phyloP scores from a whole-genome alignment of 2,329 filamentous ascomycete genomes.

The Phyllachora maydis region DNA sequence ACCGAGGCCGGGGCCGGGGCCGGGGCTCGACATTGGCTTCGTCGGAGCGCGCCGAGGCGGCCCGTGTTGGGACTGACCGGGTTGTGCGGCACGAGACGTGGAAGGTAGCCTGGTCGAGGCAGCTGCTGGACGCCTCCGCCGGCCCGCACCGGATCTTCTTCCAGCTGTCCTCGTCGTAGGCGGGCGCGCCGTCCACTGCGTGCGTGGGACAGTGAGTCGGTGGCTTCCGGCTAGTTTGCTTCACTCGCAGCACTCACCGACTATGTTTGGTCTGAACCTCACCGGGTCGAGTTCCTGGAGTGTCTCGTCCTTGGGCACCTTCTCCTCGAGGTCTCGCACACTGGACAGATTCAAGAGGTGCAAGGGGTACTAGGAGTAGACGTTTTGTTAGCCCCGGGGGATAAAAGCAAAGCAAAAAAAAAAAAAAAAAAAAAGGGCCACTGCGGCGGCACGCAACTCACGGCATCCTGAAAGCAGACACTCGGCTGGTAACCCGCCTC shows the following conservation, averaged over 20 bases:
- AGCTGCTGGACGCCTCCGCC: conserved; percentile 24
- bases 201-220: too few species aligned
- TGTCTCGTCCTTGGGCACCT: conserved; percentile 27
- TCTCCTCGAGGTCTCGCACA: conserved; percentile 35
- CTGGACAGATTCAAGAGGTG: conserved; percentile 47
- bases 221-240: too few species aligned
- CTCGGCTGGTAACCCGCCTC: conserved; percentile 42
- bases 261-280: conserved; percentile 54
- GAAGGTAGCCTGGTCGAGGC: conserved; percentile 18
- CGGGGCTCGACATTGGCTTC: too few species aligned
- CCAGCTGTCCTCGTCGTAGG: conserved; percentile 55
- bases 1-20: too few species aligned
- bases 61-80: conserved; percentile 17
- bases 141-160: conserved; percentile 33
- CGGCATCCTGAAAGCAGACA: conserved; percentile 49
- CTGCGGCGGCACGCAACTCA: too few species aligned
- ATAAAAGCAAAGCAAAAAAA: neutral
- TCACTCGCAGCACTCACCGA: too few species aligned
- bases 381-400: neutral
- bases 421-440: neutral
- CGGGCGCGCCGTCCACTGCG: conserved; percentile 6
- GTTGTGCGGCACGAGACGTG: conserved; percentile 44
- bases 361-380: conserved; percentile 36
- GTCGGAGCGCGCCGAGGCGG: neutral
- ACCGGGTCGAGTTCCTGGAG: conserved; percentile 33